A percentile compares a stretch with the other conserved stretches of the same genome.
These are phyloP conservation scores for Bonnemaisonia californica DNA, from an alignment of 31 red algal genomes.

Conservation along the genomic window DNA sequence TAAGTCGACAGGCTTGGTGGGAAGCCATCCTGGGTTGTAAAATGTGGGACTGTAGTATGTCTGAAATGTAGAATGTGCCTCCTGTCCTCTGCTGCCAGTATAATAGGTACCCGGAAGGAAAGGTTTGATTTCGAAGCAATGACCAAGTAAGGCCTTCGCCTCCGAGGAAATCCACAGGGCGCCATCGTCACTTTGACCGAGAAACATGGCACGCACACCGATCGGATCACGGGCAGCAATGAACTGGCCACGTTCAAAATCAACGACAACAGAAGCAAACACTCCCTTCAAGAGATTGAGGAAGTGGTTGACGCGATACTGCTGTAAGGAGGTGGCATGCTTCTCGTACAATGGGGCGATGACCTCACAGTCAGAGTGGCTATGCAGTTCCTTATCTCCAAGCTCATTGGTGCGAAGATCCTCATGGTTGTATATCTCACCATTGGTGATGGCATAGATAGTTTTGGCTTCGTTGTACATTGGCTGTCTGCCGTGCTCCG, in stretches of 20 bases:
- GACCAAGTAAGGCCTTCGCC: constrained; percentile 82
- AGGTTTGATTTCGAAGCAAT: constrained; percentile 75
- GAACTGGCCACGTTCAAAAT: constrained; percentile 70
- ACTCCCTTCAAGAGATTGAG: constrained; percentile 86
- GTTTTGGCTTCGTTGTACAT: constrained; percentile 71
- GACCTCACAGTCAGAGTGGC: constrained; percentile 96
- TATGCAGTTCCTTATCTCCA: constrained; percentile 32
- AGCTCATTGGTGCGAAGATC: constrained; percentile 59
- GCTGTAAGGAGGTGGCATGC: constrained; percentile 45
- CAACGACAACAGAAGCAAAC: constrained; percentile 82
- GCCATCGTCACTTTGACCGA: constrained; percentile 82
- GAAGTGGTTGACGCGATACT: constrained; percentile 40
- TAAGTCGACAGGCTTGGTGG: constrained; percentile 68
- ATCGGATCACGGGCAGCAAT: constrained; percentile 93
- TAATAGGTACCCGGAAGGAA: constrained; percentile 84
- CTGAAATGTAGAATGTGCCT: constrained; percentile 50
- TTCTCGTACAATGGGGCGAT: constrained; percentile 89
- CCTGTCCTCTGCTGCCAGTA: constrained; percentile 54
- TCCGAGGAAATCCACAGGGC: constrained; percentile 94
- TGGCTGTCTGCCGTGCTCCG: constrained; percentile 89
- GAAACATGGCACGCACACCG: constrained; percentile 85
- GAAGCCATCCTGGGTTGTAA: constrained; percentile 69
- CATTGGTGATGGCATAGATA: constrained; percentile 84
- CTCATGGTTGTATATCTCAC: constrained; percentile 98
- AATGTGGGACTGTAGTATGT: constrained; percentile 79